Conservation (phyloP, 495 filamentous ascomycete species). For the Halenospora varia region DNA sequence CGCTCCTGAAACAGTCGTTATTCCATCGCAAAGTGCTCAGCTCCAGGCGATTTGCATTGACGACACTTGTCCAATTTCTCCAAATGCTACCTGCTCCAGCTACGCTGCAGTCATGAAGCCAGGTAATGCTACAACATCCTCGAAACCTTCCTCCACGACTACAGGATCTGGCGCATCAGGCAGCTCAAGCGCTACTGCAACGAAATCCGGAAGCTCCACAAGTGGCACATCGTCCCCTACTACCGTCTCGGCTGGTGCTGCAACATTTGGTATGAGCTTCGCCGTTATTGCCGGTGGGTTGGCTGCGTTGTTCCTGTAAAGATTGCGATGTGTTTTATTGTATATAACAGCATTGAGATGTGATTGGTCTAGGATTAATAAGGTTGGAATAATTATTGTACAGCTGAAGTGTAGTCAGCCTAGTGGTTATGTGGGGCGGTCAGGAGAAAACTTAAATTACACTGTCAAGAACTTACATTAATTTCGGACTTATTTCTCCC, state of each 20-base stretch:
- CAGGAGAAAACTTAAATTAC: no score
- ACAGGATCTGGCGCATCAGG: no score
- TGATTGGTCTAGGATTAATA: background rate
- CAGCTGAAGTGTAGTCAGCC: no score
- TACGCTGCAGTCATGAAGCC: slow-evolving; percentile 23
- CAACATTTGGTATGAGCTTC: slow-evolving; percentile 17
- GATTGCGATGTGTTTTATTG: background rate
- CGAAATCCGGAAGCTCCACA: background rate
- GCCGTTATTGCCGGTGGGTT: slow-evolving; percentile 23
- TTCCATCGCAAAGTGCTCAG: slow-evolving; percentile 30
- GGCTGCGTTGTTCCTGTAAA: slow-evolving; percentile 22
- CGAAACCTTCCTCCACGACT: no score
- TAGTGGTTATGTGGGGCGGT: no score
- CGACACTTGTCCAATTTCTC: slow-evolving; percentile 31
- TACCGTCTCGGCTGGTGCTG: slow-evolving; percentile 7
- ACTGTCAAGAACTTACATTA: no score
- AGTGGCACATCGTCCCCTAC: background rate
- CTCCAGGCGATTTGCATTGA: slow-evolving; percentile 43
- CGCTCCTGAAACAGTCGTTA: slow-evolving; percentile 28
- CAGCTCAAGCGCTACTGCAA: slow-evolving; percentile 5
- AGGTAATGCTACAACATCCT: slow-evolving; percentile 5
- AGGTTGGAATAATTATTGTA: background rate
- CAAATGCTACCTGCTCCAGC: slow-evolving; percentile 26
- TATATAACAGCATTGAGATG: background rate
- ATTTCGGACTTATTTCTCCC: no score